Conservation (phyloP, 306 rosid species). For the Castanea sativa region DNA sequence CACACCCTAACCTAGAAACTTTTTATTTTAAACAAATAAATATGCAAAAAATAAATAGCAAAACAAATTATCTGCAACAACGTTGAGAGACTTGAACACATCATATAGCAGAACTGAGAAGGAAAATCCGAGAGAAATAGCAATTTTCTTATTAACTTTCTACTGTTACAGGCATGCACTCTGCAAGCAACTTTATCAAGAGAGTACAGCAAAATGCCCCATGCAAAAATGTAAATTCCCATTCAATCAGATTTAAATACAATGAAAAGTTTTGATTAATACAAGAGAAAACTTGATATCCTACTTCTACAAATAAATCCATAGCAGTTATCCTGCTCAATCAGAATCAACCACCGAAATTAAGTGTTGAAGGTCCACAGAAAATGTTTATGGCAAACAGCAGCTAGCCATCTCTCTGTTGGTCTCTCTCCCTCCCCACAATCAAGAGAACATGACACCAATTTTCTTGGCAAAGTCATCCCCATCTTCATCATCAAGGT, state of each 20-base stretch:
- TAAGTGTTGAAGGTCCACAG: conserved; percentile 21
- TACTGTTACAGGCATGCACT: conserved; percentile 52
- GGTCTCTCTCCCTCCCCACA: conserved; percentile 5
- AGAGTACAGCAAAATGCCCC: conserved; percentile 66
- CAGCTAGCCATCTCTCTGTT: not conserved
- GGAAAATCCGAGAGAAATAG: not conserved
- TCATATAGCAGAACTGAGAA: not conserved
- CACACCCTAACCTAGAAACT: too few relatives aligned
- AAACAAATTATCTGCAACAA: not conserved
- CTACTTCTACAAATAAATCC: conserved; percentile 48
- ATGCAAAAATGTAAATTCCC: conserved; percentile 44
- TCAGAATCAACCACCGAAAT: conserved; percentile 32
- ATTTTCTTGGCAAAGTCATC: conserved; percentile 98
- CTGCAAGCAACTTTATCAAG: conserved; percentile 39
- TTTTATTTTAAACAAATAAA: not conserved
- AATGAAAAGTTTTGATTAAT: conserved; percentile 29
- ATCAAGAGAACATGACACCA: conserved; percentile 68
- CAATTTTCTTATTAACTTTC: conserved; percentile 31
- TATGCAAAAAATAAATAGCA: not conserved
- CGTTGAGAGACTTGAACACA: not conserved
- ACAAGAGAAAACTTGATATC: conserved; percentile 43
- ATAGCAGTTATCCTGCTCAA: conserved; percentile 47
- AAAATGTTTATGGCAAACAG: conserved; percentile 14
- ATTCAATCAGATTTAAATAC: conserved; percentile 53
- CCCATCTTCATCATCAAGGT: conserved; percentile 74